Percentiles rank a stretch among this genome's conserved stretches.
Conservation (phyloP, 257 asterid species). For the Jacaranda copaia region DNA sequence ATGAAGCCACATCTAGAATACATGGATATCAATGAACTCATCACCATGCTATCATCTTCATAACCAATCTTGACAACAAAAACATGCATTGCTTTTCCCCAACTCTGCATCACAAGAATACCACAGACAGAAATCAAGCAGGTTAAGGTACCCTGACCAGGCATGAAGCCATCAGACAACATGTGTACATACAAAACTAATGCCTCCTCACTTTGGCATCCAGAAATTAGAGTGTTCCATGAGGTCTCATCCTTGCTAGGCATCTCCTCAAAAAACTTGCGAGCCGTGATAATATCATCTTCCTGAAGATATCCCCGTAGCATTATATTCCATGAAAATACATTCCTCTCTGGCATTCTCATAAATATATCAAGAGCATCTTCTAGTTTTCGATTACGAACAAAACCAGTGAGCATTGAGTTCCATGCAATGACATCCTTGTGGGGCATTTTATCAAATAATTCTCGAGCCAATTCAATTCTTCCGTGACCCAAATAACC, state of each 20-base stretch:
- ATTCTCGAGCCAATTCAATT: constrained; percentile 54
- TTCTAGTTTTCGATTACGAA: constrained; percentile 47
- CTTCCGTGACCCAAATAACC: constrained; percentile 64
- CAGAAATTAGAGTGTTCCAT: constrained; percentile 68
- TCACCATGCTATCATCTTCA: constrained; percentile 48
- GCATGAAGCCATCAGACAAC: constrained; percentile 51
- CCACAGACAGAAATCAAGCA: constrained; percentile 58
- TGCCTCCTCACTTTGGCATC: constrained; percentile 60
- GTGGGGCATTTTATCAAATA: constrained; percentile 64
- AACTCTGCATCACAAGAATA: constrained; percentile 45
- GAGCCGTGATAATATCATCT: constrained; percentile 50
- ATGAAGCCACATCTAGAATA: constrained; percentile 70
- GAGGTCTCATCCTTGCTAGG: constrained; percentile 64
- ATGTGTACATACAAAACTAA: constrained; percentile 48
- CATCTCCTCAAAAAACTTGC: constrained; percentile 56
- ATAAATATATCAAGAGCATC: constrained; percentile 60
- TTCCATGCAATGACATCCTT: constrained; percentile 80
- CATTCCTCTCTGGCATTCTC: constrained; percentile 58
- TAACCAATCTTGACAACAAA: constrained; percentile 56
- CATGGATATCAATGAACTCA: constrained; percentile 66
- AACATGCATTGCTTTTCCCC: constrained; percentile 59
- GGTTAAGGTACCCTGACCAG: constrained; percentile 61
- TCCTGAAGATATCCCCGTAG: constrained; percentile 63
- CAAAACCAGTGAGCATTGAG: constrained; percentile 64
- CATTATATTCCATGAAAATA: constrained; percentile 72